Conservation (phyloP, 805 yeast genomes). For the Diddensiella santjacobensis region DNA sequence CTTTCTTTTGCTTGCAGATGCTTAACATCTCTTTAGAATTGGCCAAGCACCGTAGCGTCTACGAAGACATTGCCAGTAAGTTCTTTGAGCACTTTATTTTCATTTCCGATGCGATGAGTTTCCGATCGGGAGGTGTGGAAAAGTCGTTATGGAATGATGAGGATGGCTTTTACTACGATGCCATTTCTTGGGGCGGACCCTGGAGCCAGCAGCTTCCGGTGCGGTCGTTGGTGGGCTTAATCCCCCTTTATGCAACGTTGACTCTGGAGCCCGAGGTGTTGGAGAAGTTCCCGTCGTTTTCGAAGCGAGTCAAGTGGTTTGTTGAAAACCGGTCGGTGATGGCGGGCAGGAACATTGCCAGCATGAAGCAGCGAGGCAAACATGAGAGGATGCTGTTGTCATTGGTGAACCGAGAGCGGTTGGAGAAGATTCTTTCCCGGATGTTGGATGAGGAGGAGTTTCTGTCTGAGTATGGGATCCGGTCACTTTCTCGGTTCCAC, state of each 20-base stretch:
- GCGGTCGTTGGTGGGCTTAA: slow-evolving; percentile 84
- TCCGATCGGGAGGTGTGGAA: slow-evolving; percentile 46
- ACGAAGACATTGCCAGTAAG: slow-evolving; percentile 91
- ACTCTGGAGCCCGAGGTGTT: slow-evolving; percentile 83
- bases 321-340: slow-evolving; percentile 63
- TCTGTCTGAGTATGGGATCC: slow-evolving; percentile 76
- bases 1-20: slow-evolving; percentile 86
- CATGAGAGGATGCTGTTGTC: slow-evolving; percentile 79
- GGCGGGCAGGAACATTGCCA: slow-evolving; percentile 79
- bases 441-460: slow-evolving; percentile 87
- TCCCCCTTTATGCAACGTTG: slow-evolving; percentile 84
- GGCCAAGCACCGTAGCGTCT: slow-evolving; percentile 78
- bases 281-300: slow-evolving; percentile 74
- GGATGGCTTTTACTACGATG: slow-evolving; percentile 86
- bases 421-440: slow-evolving; percentile 66
- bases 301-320: slow-evolving; percentile 81
- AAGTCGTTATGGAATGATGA: slow-evolving; percentile 85
- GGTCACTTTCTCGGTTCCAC: slow-evolving; percentile 84
- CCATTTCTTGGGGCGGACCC: slow-evolving; percentile 76
- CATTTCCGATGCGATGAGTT: slow-evolving; percentile 93
- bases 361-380: slow-evolving; percentile 72
- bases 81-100: slow-evolving; percentile 88
- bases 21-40: slow-evolving; percentile 86
- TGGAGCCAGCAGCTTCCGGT: slow-evolving; percentile 68
- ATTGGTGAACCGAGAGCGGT: slow-evolving; percentile 74